phyloP scores from a whole-genome alignment of 2,329 filamentous ascomycete species.

The Verruconis gallopava region DNA sequence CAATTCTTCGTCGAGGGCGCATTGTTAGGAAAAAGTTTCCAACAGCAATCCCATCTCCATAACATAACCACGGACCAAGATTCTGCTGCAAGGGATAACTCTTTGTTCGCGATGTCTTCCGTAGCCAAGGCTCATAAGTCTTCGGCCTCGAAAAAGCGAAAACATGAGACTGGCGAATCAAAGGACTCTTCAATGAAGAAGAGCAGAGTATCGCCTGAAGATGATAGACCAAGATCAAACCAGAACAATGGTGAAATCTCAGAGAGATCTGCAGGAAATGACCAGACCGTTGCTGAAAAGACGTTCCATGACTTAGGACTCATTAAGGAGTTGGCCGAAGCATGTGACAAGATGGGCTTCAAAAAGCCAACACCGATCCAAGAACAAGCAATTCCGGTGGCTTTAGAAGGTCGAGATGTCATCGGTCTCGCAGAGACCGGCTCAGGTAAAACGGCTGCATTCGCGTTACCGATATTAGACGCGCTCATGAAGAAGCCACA shows the following conservation, averaged over 20 bases:
- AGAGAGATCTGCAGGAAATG: background rate
- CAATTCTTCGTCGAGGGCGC: too few relatives aligned
- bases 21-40: too few relatives aligned
- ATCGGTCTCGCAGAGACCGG: constrained; percentile 94
- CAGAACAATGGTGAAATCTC: background rate
- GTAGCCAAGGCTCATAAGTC: too few relatives aligned
- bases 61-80: too few relatives aligned
- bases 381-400: constrained; percentile 66
- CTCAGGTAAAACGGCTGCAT: constrained; percentile 90
- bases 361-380: constrained; percentile 84
- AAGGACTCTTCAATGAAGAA: background rate
- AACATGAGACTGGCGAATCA: background rate
- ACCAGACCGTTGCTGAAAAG: constrained; percentile 30
- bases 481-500: constrained; percentile 79
- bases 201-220: background rate
- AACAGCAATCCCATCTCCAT: too few relatives aligned
- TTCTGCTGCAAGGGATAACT: too few relatives aligned
- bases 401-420: constrained; percentile 68
- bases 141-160: background rate
- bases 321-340: constrained; percentile 77
- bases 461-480: constrained; percentile 64
- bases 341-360: constrained; percentile 71
- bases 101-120: too few relatives aligned
- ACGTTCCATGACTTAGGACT: constrained; percentile 65
- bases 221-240: background rate